Conservation (phyloP, 768 basidiomycete genomes). For the Tricholoma hemisulphureum region DNA sequence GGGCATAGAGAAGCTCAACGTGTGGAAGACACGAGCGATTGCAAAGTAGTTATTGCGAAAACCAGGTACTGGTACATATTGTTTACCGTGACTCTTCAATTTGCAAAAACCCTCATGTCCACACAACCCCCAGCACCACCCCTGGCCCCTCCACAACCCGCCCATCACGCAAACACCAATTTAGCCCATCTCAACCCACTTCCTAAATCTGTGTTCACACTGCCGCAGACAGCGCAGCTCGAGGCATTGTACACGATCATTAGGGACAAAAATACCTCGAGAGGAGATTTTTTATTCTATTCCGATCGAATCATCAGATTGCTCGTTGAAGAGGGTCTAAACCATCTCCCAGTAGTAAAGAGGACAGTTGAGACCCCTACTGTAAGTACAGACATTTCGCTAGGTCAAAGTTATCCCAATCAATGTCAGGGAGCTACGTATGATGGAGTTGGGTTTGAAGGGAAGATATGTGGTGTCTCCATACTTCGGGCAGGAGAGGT, state of each 20-base stretch:
- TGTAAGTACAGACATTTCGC: constrained; percentile 38
- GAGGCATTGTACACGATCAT: constrained; percentile 96
- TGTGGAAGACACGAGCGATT: too few species aligned
- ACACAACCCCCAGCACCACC: constrained; percentile 13
- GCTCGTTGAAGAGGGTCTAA: constrained; percentile 82
- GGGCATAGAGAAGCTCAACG: too few species aligned
- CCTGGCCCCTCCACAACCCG: constrained; percentile 35
- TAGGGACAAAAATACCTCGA: constrained; percentile 78
- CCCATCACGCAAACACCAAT: constrained; percentile 32
- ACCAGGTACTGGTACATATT: too few species aligned
- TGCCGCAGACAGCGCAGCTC: constrained; percentile 89
- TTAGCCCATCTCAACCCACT: constrained; percentile 43
- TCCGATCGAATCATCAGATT: constrained; percentile 87
- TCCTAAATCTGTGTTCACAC: constrained; percentile 82
- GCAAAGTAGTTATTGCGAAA: too few species aligned
- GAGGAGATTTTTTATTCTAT: constrained; percentile 97
- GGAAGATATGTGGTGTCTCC: constrained; percentile 94
- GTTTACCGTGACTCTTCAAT: too few species aligned
- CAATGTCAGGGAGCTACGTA: constrained; percentile 66
- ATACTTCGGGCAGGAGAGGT: constrained; percentile 94
- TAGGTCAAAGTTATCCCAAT: neutral
- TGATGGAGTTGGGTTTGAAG: constrained; percentile 92
- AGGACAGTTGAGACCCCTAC: constrained; percentile 82
- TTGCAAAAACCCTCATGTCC: neutral
- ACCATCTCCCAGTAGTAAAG: constrained; percentile 74